phyloP scores from a whole-genome alignment of 148 eudicot species.

The Silene uniflora region DNA sequence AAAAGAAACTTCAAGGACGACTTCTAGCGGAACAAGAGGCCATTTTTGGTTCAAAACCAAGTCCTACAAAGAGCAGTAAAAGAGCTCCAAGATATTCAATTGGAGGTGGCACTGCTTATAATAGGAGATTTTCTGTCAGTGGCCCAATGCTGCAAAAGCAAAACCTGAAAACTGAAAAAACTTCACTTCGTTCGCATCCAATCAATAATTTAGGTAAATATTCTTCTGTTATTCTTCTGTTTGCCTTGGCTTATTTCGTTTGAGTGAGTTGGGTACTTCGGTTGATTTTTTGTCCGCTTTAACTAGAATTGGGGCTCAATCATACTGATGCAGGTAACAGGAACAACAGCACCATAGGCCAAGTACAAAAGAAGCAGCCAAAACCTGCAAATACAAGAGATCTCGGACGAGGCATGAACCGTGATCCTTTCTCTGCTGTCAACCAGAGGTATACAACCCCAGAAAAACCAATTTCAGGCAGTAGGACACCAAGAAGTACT shows the following conservation, averaged over 20 bases:
- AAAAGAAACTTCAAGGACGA: slow-evolving; percentile 74
- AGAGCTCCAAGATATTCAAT: slow-evolving; percentile 46
- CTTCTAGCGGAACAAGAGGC: slow-evolving; percentile 70
- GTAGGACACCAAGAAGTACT: slow-evolving; percentile 38
- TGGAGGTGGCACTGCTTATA: slow-evolving; percentile 29
- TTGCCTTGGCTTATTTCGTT: no score
- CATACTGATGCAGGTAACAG: slow-evolving; percentile 44
- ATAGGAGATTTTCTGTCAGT: slow-evolving; percentile 46
- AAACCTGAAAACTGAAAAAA: slow-evolving; percentile 33
- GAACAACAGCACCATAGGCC: slow-evolving; percentile 18
- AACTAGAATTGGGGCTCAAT: neutral
- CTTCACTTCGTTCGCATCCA: slow-evolving; percentile 31
- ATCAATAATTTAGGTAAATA: slow-evolving; percentile 30
- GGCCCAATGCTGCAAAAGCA: slow-evolving; percentile 46
- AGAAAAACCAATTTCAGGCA: slow-evolving; percentile 24
- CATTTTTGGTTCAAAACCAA: slow-evolving; percentile 83
- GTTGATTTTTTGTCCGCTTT: neutral
- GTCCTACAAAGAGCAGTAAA: slow-evolving; percentile 62
- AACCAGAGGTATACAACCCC: slow-evolving; percentile 37
- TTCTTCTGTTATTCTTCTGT: slow-evolving; percentile 22
- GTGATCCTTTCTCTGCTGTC: slow-evolving; percentile 51
- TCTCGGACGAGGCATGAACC: slow-evolving; percentile 11
- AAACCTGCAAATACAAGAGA: slow-evolving; percentile 26
- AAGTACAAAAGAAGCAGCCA: slow-evolving; percentile 31
- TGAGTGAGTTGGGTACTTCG: neutral